Conservation (phyloP, 148 eudicot species). For the Tetragonia tetragonoides region DNA sequence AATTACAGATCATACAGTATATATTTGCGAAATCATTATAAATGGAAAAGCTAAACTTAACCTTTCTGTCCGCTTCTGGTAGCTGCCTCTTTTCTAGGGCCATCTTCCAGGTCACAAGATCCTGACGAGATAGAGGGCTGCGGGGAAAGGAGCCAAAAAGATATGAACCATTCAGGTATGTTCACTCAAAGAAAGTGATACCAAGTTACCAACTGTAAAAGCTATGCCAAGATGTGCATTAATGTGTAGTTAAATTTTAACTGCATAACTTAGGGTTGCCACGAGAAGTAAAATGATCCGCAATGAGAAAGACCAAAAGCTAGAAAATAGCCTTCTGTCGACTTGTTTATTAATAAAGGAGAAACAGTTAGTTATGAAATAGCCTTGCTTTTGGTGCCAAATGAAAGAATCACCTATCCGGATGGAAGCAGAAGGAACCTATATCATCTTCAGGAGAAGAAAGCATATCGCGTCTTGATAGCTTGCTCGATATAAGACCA, state of each 20-base stretch:
- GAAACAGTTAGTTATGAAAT: constrained; percentile 3
- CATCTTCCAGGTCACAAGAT: constrained; percentile 98
- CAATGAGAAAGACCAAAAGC: not conserved
- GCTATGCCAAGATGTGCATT: not conserved
- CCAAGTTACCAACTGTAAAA: not conserved
- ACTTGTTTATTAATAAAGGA: not conserved
- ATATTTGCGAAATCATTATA: not conserved
- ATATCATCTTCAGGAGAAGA: constrained; percentile 61
- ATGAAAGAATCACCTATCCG: constrained; percentile 63
- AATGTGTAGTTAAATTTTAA: not conserved
- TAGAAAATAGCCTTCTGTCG: not conserved
- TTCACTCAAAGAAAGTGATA: not conserved
- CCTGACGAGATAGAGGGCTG: constrained; percentile 97
- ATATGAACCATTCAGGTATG: not conserved
- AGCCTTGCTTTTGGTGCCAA: not conserved
- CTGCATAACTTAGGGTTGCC: not conserved
- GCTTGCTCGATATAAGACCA: constrained; percentile 96
- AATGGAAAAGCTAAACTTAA: constrained; percentile 17
- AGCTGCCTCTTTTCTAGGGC: constrained; percentile 81
- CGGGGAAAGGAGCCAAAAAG: constrained; percentile 22
- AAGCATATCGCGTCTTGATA: constrained; percentile 73
- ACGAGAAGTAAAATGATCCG: not conserved
- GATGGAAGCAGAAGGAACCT: constrained; percentile 65
- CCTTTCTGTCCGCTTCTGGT: constrained; percentile 82
- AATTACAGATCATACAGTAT: not conserved